Evolutionary conservation across 352 stramenopile genomes (phyloP).

Genomic region (Sclerospora graminicola): DNA sequence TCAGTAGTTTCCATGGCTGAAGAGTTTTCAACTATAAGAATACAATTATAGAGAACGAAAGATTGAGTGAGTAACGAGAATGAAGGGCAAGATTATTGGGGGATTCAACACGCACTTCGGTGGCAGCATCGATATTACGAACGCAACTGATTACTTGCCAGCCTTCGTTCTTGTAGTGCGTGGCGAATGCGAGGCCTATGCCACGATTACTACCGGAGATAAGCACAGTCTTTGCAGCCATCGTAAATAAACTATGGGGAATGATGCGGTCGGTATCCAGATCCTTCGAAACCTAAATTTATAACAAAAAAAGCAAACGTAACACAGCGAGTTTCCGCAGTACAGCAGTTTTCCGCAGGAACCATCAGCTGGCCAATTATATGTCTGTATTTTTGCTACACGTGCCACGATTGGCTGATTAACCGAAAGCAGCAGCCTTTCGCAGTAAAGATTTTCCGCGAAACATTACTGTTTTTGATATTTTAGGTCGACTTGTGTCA

Average conservation of each 20-base stretch:
- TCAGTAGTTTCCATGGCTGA: slow-evolving; percentile 20
- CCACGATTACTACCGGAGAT: slow-evolving; percentile 45
- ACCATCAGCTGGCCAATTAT: no score
- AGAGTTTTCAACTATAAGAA: slow-evolving; percentile 16
- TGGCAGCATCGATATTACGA: slow-evolving; percentile 25
- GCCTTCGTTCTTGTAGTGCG: slow-evolving; percentile 33
- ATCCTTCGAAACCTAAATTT: no score
- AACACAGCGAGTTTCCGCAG: no score
- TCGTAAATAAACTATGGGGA: neutral
- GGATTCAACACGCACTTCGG: slow-evolving; percentile 9
- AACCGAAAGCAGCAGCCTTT: no score
- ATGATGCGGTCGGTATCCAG: no score
- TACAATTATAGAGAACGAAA: neutral
- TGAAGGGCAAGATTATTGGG: neutral
- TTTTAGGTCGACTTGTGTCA: no score
- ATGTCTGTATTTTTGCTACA: no score
- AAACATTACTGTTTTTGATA: no score
- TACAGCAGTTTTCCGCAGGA: no score
- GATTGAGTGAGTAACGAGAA: neutral
- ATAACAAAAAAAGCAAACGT: no score
- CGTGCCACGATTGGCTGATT: no score
- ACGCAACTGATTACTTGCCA: slow-evolving; percentile 40
- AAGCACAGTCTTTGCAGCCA: slow-evolving; percentile 27
- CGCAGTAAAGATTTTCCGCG: no score
- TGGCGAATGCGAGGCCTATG: slow-evolving; percentile 30